A percentile compares a stretch with the other conserved stretches of the same genome.
Conservation (phyloP, 169 alveolate species). For the Plasmodium fragile region DNA sequence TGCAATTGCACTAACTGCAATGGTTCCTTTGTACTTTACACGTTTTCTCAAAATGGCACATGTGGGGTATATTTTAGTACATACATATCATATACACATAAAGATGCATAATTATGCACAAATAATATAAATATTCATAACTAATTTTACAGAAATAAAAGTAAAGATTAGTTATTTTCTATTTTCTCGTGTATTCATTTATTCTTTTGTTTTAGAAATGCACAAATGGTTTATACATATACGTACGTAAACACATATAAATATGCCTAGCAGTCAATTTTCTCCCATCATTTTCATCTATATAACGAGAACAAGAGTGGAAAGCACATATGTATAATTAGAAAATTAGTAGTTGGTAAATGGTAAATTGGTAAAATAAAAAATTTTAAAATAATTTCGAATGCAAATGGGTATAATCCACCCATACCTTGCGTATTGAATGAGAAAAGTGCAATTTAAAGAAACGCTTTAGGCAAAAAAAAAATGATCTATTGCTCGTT, state of each 20-base stretch:
- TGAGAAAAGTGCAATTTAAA: neutral
- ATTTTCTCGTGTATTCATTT: neutral
- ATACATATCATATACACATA: neutral
- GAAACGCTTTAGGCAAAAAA: neutral
- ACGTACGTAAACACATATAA: neutral
- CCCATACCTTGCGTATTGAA: neutral
- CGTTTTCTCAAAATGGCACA: neutral
- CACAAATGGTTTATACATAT: neutral
- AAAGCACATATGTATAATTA: neutral
- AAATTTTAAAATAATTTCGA: neutral
- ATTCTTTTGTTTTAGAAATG: neutral
- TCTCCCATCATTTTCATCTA: neutral
- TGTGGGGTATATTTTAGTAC: neutral
- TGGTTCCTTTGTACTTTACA: neutral
- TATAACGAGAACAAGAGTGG: neutral
- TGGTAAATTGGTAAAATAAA: neutral
- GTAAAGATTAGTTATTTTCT: neutral
- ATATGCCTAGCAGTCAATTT: neutral
- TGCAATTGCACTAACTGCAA: neutral
- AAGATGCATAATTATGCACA: neutral
- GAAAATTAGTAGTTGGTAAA: neutral
- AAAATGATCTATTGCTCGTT: conserved; percentile 9
- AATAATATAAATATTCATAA: neutral
- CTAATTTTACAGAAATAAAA: neutral
- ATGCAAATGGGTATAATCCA: neutral